phyloP scores from a whole-genome alignment of 331 rosid species.

The Rosa hybrid region DNA sequence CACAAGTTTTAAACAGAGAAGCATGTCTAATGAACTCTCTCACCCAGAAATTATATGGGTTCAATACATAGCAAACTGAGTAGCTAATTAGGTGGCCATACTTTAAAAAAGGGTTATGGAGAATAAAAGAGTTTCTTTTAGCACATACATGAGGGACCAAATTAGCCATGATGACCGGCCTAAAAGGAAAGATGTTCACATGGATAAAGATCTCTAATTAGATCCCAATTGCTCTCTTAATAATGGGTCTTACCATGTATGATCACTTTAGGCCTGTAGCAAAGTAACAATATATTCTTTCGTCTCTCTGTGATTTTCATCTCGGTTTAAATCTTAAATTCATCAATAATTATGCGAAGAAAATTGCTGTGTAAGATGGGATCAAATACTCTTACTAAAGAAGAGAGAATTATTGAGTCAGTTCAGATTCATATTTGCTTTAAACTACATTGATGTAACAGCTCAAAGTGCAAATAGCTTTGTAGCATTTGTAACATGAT shows the following conservation, averaged over 20 bases:
- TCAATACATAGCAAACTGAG: background rate
- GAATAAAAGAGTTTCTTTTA: conserved; percentile 5
- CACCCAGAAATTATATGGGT: background rate
- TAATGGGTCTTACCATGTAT: background rate
- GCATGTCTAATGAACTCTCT: background rate
- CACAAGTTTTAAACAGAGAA: conserved; percentile 9
- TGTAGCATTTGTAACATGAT: no score
- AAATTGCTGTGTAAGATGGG: background rate
- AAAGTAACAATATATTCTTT: background rate
- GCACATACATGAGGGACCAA: conserved; percentile 23
- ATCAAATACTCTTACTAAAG: no score
- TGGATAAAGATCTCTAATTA: conserved; percentile 20
- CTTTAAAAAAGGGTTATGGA: background rate
- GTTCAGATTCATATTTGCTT: no score
- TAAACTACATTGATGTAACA: no score
- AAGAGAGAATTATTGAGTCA: no score
- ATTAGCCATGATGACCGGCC: conserved; percentile 19
- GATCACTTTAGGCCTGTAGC: background rate
- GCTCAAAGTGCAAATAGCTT: no score
- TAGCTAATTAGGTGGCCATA: background rate
- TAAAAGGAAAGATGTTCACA: conserved; percentile 14
- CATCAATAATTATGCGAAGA: no score
- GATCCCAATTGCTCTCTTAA: conserved; percentile 9
- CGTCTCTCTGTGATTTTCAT: background rate
- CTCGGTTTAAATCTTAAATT: no score